phyloP scores from a whole-genome alignment of 768 basidiomycete genomes.

The Amylocystis lapponica region DNA sequence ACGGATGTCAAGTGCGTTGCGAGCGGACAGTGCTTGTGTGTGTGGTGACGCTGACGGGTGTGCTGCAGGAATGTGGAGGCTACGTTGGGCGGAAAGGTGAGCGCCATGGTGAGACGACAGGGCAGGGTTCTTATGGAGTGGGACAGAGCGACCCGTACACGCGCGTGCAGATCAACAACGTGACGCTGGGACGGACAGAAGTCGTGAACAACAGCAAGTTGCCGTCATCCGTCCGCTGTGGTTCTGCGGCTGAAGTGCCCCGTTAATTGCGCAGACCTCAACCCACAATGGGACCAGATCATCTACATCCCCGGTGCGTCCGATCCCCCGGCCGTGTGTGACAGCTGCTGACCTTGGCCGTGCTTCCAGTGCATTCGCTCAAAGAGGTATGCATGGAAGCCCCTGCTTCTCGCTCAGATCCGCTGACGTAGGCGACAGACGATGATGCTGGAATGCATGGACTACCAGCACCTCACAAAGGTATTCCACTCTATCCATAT shows the following conservation, averaged over 20 bases:
- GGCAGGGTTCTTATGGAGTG: too few species aligned
- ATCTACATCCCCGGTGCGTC: conserved; percentile 76
- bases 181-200: conserved; percentile 80
- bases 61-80: conserved; percentile 75
- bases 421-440: conserved; percentile 26
- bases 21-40: not conserved
- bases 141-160: conserved; percentile 88
- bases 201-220: conserved; percentile 85
- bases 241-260: too few species aligned
- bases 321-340: not conserved
- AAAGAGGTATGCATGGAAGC: conserved; percentile 40
- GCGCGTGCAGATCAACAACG: conserved; percentile 72
- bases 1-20: conserved; percentile 70
- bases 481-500: conserved; percentile 27
- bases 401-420: not conserved
- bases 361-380: conserved; percentile 59
- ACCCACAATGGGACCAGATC: conserved; percentile 93
- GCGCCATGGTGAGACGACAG: too few species aligned
- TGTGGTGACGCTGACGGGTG: conserved; percentile 5
- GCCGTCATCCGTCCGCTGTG: too few species aligned
- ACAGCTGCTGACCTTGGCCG: conserved; percentile 11
- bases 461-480: conserved; percentile 89
- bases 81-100: conserved; percentile 87
- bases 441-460: conserved; percentile 86
- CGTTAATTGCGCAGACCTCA: conserved; percentile 72